Base-by-base conservation (phyloP, 352 stramenopile genomes). In the Achlya hypogyna region DNA sequence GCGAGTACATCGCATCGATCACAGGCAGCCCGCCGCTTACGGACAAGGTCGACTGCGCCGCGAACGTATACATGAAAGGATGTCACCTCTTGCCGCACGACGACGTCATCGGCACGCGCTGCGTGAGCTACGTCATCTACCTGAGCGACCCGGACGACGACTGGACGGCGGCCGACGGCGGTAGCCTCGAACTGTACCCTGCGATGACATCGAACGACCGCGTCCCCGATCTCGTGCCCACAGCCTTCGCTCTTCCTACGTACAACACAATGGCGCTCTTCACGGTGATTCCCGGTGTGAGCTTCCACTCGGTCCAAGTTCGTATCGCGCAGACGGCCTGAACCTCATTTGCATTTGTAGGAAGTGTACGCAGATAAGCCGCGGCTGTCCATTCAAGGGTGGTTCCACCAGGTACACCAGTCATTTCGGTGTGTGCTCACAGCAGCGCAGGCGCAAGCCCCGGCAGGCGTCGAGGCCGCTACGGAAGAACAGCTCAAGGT, bases 61-160 rank as follows among this genome's bases (percentile, higher is more conserved):
- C 83, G 59, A 97, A 97, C 73, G 92, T 88, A 69, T 95, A 97
- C 72, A 78, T 78, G 14, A 78, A 84, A 63, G 88, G 88, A 18
- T 96, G 89, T 71, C 91, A 98, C 75, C 76, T 98, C 54, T 75
- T 98, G 4, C 96, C 88, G 71, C 91, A 98, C 71, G 91, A 98
- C 72, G 91, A 98, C 75, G 89, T 97, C 5, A 98, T 98, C 70
- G 87, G 88, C 18, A 94, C 86, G 12, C 74, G 91, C 47, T 87
- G 87, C 72, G 77, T 98, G 16, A 93, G 81, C 9, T 98, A 92
- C 74, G 96, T 98, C 53, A 82, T 98, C 14, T 98, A 98, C 69
- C 74, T 98, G 51, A 91, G 87, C 0, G 88, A 96, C 78, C 72
- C 79, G 29, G 72, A 81, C 23, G 72, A 81, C 29, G 75, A 79